Evolutionary conservation across 805 yeast species (phyloP).

Genomic region (Blastobotrys attinorum): DNA sequence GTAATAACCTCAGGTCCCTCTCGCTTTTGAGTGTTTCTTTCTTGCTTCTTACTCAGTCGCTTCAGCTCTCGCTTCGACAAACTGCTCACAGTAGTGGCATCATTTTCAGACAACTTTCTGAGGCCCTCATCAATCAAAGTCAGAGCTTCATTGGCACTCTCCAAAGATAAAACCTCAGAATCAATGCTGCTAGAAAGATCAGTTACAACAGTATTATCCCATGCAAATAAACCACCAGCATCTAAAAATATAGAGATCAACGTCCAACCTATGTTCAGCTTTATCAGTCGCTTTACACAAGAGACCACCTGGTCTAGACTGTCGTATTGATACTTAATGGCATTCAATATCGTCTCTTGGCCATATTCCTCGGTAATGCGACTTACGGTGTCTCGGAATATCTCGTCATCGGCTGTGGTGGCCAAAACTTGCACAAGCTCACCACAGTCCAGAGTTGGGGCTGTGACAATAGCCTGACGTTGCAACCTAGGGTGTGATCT

Average conservation of each 20-base stretch:
- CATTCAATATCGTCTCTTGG: conserved; percentile 30
- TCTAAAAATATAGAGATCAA: conserved; percentile 61
- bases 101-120: conserved; percentile 17
- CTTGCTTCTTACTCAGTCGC: conserved; percentile 16
- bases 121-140: conserved; percentile 23
- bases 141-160: conserved; percentile 17
- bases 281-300: conserved; percentile 37
- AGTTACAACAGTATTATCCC: conserved; percentile 45
- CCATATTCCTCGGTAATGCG: conserved; percentile 64
- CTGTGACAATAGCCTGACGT: conserved; percentile 76
- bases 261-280: conserved; percentile 46
- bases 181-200: conserved; percentile 39
- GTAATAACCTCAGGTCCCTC: conserved; percentile 12
- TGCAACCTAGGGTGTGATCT: conserved; percentile 53
- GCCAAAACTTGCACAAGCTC: conserved; percentile 60
- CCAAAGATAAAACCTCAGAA: conserved; percentile 36
- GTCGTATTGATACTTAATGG: conserved; percentile 22
- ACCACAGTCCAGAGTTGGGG: conserved; percentile 55
- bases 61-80: conserved; percentile 19
- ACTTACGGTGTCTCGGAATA: conserved; percentile 58
- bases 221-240: conserved; percentile 62
- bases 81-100: conserved; percentile 9
- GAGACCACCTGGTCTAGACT: conserved; percentile 20
- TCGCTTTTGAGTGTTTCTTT: conserved; percentile 3
- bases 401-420: conserved; percentile 48